Evolutionary conservation across 2,329 filamentous ascomycete species (phyloP).

Genomic region (Zymoseptoria crescenta): DNA sequence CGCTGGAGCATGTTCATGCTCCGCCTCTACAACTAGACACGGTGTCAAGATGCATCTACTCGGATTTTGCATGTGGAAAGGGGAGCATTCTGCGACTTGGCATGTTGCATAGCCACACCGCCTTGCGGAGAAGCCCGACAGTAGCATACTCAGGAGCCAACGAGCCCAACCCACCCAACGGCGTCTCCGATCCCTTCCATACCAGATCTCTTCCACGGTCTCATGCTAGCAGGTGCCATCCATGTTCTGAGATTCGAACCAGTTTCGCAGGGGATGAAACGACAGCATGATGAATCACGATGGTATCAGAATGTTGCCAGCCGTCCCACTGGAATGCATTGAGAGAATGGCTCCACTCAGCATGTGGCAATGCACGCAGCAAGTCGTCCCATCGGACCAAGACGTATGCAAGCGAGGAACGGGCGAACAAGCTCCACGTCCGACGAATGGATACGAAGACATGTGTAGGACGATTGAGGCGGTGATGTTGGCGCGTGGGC

Average conservation of each 20-base stretch:
- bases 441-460: neutral
- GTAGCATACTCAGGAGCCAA: neutral
- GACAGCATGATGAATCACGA: neutral
- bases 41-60: no score
- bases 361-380: neutral
- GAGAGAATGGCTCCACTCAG: neutral
- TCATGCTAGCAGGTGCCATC: neutral
- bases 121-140: neutral
- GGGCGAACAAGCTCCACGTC: neutral
- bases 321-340: neutral
- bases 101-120: neutral
- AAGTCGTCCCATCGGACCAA: neutral
- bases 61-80: neutral
- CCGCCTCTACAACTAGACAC: no score
- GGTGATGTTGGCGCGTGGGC: neutral
- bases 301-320: neutral
- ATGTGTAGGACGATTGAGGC: neutral
- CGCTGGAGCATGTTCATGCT: no score
- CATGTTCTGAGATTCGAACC: neutral
- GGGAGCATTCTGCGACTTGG: neutral
- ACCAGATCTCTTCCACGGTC: neutral
- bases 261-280: neutral
- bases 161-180: neutral
- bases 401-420: no score
- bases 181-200: neutral